phyloP scores from a whole-genome alignment of 2,329 filamentous ascomycete genomes.

The Arthroderma uncinatum region DNA sequence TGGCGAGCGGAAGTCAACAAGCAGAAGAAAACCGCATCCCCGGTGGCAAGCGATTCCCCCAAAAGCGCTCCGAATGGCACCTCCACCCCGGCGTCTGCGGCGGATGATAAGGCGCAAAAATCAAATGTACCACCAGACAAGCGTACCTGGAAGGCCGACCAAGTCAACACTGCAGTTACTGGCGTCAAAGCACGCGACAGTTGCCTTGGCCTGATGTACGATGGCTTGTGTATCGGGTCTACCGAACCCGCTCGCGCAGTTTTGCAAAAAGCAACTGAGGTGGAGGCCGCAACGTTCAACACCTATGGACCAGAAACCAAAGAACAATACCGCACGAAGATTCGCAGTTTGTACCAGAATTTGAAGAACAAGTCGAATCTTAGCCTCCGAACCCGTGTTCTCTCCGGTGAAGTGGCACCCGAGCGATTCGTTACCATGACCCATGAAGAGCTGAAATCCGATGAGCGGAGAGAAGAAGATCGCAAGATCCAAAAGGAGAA shows the following conservation, averaged over 20 bases:
- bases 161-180: slow-evolving; percentile 65
- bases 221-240: slow-evolving; percentile 70
- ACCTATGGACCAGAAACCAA: slow-evolving; percentile 58
- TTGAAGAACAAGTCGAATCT: slow-evolving; percentile 86
- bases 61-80: slow-evolving; percentile 42
- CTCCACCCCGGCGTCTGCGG: slow-evolving; percentile 39
- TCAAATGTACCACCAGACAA: slow-evolving; percentile 55
- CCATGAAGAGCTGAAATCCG: slow-evolving; percentile 81
- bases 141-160: slow-evolving; percentile 71
- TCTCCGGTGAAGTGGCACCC: slow-evolving; percentile 60
- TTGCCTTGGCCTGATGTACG: slow-evolving; percentile 85
- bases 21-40: slow-evolving; percentile 38
- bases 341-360: slow-evolving; percentile 87
- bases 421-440: slow-evolving; percentile 74
- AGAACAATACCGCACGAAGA: slow-evolving; percentile 70
- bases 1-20: slow-evolving; percentile 39
- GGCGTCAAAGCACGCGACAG: slow-evolving; percentile 64
- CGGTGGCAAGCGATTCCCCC: slow-evolving; percentile 30
- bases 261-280: slow-evolving; percentile 52
- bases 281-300: slow-evolving; percentile 66
- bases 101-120: slow-evolving; percentile 41
- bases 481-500: slow-evolving; percentile 75
- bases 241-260: slow-evolving; percentile 50
- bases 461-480: slow-evolving; percentile 66
- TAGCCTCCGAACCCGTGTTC: slow-evolving; percentile 62